Conservation (phyloP, 139 green algal genomes). For the Dunaliella primolecta region DNA sequence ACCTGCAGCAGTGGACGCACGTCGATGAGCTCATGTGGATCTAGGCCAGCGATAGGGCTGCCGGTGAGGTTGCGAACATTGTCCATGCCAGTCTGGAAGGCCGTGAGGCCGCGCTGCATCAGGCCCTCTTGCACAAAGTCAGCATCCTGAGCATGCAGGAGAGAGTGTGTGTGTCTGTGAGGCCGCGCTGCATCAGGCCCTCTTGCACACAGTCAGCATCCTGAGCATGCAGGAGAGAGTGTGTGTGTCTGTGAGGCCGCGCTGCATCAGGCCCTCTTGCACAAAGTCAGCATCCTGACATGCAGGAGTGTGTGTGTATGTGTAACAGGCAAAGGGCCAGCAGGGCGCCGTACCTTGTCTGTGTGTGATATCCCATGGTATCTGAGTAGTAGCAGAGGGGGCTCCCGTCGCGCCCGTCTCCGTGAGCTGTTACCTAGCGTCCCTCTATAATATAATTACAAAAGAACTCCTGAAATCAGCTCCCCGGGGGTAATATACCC, state of each 20-base stretch:
- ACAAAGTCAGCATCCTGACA: conserved; percentile 57
- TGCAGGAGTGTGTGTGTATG: neutral
- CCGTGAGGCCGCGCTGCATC: conserved; percentile 65
- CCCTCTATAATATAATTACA: no score
- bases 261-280: conserved; percentile 54
- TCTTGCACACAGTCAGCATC: conserved; percentile 63
- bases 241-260: conserved; percentile 48
- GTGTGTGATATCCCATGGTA: no score
- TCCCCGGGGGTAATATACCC: no score
- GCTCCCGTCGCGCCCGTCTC: no score
- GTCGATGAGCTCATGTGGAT: conserved; percentile 94
- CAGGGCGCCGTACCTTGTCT: no score
- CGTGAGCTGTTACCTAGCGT: no score
- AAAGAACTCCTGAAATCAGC: no score
- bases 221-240: conserved; percentile 12
- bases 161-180: neutral
- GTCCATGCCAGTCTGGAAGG: conserved; percentile 92
- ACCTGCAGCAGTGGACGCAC: conserved; percentile 33
- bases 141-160: conserved; percentile 40
- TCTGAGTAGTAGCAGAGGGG: no score
- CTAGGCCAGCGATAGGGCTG: conserved; percentile 60
- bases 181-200: conserved; percentile 55
- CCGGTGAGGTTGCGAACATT: conserved; percentile 94
- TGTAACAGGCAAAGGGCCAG: no score
- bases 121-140: conserved; percentile 63